A percentile compares a stretch with the other conserved stretches of the same genome.
These are phyloP conservation scores for Starmerella vaccinii DNA, from an alignment of 805 yeast genomes.

Conservation along the genomic window DNA sequence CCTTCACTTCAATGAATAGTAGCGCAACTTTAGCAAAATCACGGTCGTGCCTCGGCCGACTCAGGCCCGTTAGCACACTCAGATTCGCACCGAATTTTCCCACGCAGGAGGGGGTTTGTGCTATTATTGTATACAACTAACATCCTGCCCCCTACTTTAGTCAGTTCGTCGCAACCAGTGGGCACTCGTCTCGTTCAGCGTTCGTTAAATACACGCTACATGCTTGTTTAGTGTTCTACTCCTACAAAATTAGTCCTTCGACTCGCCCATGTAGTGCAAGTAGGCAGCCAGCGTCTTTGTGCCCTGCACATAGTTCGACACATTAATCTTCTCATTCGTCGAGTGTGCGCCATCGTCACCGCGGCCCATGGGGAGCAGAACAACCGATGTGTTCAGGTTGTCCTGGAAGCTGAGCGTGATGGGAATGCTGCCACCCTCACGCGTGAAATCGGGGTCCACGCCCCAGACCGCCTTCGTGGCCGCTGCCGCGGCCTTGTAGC, in stretches of 20 bases:
- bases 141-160: too few species aligned
- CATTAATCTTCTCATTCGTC: constrained; percentile 86
- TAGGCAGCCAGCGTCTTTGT: constrained; percentile 88
- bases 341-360: constrained; percentile 99
- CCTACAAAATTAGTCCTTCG: constrained; percentile 22
- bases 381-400: constrained; percentile 70
- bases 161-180: too few species aligned
- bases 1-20: too few species aligned
- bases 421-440: constrained; percentile 99
- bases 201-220: too few species aligned
- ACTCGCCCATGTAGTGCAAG: constrained; percentile 68
- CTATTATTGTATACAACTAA: too few species aligned
- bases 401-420: constrained; percentile 90
- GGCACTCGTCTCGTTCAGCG: too few species aligned
- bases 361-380: constrained; percentile 93
- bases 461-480: constrained; percentile 95
- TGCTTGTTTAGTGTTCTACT: background rate
- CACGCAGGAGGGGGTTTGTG: too few species aligned
- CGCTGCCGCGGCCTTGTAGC: constrained; percentile 85
- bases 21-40: too few species aligned
- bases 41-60: too few species aligned
- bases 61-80: too few species aligned
- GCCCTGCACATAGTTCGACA: constrained; percentile 84
- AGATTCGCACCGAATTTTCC: too few species aligned
- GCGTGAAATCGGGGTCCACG: constrained; percentile 88